Conservation (phyloP, 352 stramenopile genomes). For the Blastocystis sp. region DNA sequence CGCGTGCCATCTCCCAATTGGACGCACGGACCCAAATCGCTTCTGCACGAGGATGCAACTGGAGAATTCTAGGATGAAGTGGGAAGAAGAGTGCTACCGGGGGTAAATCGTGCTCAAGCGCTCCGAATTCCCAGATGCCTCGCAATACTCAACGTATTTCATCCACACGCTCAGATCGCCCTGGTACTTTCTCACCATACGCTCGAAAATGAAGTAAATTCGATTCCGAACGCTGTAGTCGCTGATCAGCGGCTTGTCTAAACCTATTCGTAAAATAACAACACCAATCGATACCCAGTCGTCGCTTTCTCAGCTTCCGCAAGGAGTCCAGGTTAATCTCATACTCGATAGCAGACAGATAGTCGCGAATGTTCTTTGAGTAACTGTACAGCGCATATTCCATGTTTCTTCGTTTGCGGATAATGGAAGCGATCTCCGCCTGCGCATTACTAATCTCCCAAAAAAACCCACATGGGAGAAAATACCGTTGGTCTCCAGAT, state of each 20-base stretch:
- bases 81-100: neutral
- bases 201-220: conserved; percentile 43
- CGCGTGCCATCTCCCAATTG: conserved; percentile 43
- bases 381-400: conserved; percentile 58
- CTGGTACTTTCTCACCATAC: conserved; percentile 52
- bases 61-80: conserved; percentile 47
- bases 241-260: conserved; percentile 13
- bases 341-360: conserved; percentile 54
- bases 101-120: conserved; percentile 21
- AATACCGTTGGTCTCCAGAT: conserved; percentile 62
- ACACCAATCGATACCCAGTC: conserved; percentile 4
- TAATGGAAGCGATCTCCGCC: conserved; percentile 67
- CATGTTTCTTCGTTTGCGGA: conserved; percentile 57
- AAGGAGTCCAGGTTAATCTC: conserved; percentile 67
- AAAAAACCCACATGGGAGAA: conserved; percentile 61
- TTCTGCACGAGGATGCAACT: conserved; percentile 59
- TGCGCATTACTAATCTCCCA: conserved; percentile 28
- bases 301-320: conserved; percentile 57
- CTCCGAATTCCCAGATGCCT: neutral
- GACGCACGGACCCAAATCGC: conserved; percentile 48
- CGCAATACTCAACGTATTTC: conserved; percentile 66
- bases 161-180: conserved; percentile 64
- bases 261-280: neutral
- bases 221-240: conserved; percentile 34
- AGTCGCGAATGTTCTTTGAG: conserved; percentile 49